Conservation (phyloP, 129 eudicot species). For the sunflower (Helianthus annuus) region DNA sequence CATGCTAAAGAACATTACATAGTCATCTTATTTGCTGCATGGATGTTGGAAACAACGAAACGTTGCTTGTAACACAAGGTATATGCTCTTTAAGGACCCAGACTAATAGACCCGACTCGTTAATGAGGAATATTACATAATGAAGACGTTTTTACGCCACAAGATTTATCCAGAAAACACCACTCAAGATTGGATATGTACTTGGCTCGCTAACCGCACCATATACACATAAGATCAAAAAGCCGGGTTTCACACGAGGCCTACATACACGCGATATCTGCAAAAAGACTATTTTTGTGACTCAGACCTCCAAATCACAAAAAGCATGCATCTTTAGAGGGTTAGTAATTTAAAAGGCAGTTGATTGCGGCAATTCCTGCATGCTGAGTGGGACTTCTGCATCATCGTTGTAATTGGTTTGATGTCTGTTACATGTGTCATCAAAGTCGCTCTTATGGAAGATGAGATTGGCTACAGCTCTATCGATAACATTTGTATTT, state of each 20-base stretch:
- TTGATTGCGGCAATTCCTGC: constrained; percentile 20
- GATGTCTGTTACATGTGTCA: constrained; percentile 21
- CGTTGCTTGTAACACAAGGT: background rate
- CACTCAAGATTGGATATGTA: constrained; percentile 33
- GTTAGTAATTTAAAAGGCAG: constrained; percentile 23
- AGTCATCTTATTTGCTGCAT: background rate
- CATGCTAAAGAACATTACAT: background rate
- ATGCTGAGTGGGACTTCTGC: constrained; percentile 46
- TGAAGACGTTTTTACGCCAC: constrained; percentile 18
- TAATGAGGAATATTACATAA: constrained; percentile 22
- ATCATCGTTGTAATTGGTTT: constrained; percentile 31
- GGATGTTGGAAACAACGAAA: background rate
- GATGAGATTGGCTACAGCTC: constrained; percentile 65
- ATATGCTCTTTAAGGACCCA: background rate
- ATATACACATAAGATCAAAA: constrained; percentile 26
- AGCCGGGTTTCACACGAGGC: background rate
- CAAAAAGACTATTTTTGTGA: constrained; percentile 22
- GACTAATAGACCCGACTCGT: background rate
- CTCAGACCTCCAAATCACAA: constrained; percentile 26
- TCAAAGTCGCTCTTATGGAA: constrained; percentile 43
- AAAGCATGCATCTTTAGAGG: constrained; percentile 6
- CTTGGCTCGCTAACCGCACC: constrained; percentile 15
- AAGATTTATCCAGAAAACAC: constrained; percentile 34
- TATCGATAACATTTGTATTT: constrained; percentile 57
- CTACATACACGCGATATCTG: constrained; percentile 10